Conservation (phyloP, 148 eudicot species). For the Mesembryanthemum crystallinum region DNA sequence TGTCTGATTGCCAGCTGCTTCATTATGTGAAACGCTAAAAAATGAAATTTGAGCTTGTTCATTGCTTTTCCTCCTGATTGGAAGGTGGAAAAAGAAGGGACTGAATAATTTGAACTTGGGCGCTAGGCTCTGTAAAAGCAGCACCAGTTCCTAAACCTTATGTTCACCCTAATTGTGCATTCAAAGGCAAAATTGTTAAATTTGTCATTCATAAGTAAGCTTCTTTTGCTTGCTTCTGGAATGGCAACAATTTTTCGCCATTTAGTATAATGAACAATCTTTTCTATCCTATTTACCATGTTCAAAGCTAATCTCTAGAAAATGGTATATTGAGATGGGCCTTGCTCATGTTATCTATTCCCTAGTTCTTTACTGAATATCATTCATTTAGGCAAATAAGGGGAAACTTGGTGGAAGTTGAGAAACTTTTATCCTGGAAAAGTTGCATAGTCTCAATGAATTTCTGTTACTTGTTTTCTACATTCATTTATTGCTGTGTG, state of each 20-base stretch:
- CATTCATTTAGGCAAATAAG: background rate
- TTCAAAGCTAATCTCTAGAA: too few species aligned
- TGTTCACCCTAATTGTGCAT: background rate
- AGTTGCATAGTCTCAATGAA: background rate
- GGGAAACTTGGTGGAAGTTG: background rate
- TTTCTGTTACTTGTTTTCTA: background rate
- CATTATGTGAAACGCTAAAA: background rate
- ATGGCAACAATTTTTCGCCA: background rate
- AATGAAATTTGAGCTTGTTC: background rate
- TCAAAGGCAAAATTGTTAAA: background rate
- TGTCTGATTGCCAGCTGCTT: background rate
- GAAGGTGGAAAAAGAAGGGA: background rate
- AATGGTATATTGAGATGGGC: background rate
- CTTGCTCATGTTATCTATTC: background rate
- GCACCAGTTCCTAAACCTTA: background rate
- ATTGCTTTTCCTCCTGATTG: background rate
- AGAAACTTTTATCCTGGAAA: background rate
- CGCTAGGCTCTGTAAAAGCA: background rate
- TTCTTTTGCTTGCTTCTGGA: background rate
- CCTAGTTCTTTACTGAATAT: background rate
- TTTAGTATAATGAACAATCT: background rate
- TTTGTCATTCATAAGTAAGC: background rate
- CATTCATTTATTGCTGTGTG: conserved; percentile 12
- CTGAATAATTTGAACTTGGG: background rate
- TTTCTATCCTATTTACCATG: background rate